phyloP scores from a whole-genome alignment of 2,329 filamentous ascomycete genomes.

The Neoscytalidium dimidiatum region DNA sequence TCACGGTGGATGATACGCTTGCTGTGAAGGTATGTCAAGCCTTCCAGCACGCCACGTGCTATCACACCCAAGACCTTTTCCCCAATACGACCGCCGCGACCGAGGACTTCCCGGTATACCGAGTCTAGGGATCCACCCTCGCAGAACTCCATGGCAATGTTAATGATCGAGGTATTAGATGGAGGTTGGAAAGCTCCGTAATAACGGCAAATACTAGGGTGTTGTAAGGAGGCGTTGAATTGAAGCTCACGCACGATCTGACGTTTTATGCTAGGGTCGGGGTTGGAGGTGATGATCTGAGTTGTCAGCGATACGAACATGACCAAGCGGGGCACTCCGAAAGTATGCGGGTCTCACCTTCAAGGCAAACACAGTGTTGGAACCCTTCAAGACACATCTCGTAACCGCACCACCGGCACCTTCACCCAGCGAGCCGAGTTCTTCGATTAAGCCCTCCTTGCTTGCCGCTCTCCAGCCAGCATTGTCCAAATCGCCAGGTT shows the following conservation, averaged over 20 bases:
- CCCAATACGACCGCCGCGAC: slow-evolving; percentile 88
- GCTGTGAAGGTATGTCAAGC: slow-evolving; percentile 90
- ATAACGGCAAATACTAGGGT: slow-evolving; percentile 95
- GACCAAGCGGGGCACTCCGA: neutral
- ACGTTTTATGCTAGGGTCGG: slow-evolving; percentile 96
- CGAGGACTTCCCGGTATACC: slow-evolving; percentile 96
- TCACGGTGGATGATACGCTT: slow-evolving; percentile 98
- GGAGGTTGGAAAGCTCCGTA: slow-evolving; percentile 92
- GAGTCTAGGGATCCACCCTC: slow-evolving; percentile 95
- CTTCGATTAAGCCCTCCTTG: slow-evolving; percentile 81
- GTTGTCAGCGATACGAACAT: slow-evolving; percentile 1
- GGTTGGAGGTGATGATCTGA: slow-evolving; percentile 96
- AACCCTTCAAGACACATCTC: slow-evolving; percentile 82
- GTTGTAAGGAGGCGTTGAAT: slow-evolving; percentile 87
- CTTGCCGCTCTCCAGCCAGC: slow-evolving; percentile 94
- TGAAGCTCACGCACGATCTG: slow-evolving; percentile 95
- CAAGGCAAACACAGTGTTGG: slow-evolving; percentile 91
- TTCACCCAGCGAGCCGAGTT: slow-evolving; percentile 88
- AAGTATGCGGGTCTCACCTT: slow-evolving; percentile 64
- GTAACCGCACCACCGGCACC: slow-evolving; percentile 96
- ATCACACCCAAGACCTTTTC: slow-evolving; percentile 98
- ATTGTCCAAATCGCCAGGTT: slow-evolving; percentile 93
- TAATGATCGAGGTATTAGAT: slow-evolving; percentile 92
- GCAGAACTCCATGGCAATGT: slow-evolving; percentile 98
- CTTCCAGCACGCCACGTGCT: slow-evolving; percentile 89